Evolutionary conservation across 2,329 filamentous ascomycete species (phyloP).

Genomic region (Calonectria pauciramosa): DNA sequence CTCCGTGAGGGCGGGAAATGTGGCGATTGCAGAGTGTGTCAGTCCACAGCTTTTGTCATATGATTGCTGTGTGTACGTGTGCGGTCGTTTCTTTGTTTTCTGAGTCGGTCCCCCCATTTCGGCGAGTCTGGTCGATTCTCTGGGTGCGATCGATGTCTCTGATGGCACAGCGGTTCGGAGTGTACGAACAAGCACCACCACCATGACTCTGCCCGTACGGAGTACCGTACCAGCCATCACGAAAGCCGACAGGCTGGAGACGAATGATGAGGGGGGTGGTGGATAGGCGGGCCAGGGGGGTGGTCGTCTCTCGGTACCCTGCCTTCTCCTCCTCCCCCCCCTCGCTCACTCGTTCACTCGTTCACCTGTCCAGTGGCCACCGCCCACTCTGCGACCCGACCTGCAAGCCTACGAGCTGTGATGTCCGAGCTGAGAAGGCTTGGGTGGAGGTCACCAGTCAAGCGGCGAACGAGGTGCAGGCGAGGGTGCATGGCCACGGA

Average conservation of each 20-base stretch:
- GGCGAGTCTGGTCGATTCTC: slow-evolving; percentile 31
- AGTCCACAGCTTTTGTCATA: slow-evolving; percentile 23
- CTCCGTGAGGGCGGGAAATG: slow-evolving; percentile 23
- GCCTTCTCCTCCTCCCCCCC: slow-evolving; percentile 33
- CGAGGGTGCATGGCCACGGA: slow-evolving; percentile 43
- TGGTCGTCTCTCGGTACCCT: slow-evolving; percentile 39
- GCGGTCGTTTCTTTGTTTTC: slow-evolving; percentile 27
- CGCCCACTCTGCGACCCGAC: slow-evolving; percentile 15
- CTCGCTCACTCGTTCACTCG: slow-evolving; percentile 17
- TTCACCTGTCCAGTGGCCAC: slow-evolving; percentile 21
- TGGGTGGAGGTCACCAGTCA: slow-evolving; percentile 21
- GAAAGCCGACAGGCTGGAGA: slow-evolving; percentile 43
- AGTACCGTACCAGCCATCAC: slow-evolving; percentile 38
- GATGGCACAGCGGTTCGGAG: slow-evolving; percentile 14
- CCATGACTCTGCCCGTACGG: slow-evolving; percentile 4
- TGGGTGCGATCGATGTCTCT: slow-evolving; percentile 31
- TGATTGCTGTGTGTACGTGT: slow-evolving; percentile 25
- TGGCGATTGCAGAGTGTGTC: slow-evolving; percentile 35
- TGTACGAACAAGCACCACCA: slow-evolving; percentile 14
- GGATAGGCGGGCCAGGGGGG: slow-evolving; percentile 29
- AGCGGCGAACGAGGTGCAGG: slow-evolving; percentile 37
- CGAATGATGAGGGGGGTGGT: slow-evolving; percentile 38
- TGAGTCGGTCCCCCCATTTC: slow-evolving; percentile 26
- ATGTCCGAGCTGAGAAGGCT: slow-evolving; percentile 32
- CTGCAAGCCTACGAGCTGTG: slow-evolving; percentile 19